Percentiles rank a stretch among this genome's conserved stretches.
Evolutionary conservation across 768 basidiomycete genomes (phyloP).

Genomic region (Brasilioporus rufonigricans): DNA sequence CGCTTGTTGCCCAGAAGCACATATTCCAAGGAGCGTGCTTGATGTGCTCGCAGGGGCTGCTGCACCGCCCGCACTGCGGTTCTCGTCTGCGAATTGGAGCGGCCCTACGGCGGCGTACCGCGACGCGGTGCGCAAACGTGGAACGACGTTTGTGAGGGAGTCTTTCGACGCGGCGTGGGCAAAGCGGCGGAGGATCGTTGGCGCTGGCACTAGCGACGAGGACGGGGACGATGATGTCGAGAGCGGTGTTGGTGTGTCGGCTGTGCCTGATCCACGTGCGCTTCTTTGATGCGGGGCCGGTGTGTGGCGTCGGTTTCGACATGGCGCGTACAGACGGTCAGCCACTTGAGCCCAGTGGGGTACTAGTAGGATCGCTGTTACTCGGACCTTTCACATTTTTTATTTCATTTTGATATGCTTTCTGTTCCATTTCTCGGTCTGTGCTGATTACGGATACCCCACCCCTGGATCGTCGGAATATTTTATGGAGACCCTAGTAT

Average conservation of each 20-base stretch:
- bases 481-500: no score
- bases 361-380: no score
- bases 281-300: not conserved
- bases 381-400: no score
- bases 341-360: no score
- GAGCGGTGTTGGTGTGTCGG: not conserved
- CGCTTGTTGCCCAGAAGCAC: not conserved
- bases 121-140: not conserved
- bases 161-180: not conserved
- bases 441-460: no score
- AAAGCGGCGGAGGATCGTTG: not conserved
- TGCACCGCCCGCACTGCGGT: not conserved
- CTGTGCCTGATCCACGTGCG: not conserved
- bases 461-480: no score
- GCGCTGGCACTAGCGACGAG: not conserved
- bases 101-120: not conserved
- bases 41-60: not conserved
- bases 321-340: no score
- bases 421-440: no score
- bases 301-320: not conserved
- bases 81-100: constrained; percentile 1
- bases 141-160: not conserved
- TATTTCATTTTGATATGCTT: no score
- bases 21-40: not conserved
- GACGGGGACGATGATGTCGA: not conserved